Evolutionary conservation across 2,329 filamentous ascomycete genomes (phyloP), one percentile per base, ranked within the genome.

Genomic region (Phymatotrichopsis omnivora): DNA sequence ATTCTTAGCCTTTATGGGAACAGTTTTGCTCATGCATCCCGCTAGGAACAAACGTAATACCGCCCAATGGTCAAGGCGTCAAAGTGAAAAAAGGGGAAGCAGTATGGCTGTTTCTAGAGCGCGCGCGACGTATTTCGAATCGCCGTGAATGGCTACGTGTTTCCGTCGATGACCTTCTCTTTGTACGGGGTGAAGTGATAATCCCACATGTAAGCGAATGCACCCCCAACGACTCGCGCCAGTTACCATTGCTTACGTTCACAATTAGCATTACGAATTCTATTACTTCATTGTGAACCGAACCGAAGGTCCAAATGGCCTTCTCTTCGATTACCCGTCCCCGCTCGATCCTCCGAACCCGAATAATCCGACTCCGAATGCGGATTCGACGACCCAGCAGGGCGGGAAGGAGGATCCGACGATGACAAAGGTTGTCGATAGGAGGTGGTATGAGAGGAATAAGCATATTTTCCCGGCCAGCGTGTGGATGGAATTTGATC

Each of bases 391-490:
- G 35, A 47, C 38, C 17, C 47, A 45, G 22, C 16, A 35, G 4
- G 38, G 34, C 12, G 69, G 72, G 36, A 67, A 77, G 35, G 67
- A 65, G 29, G 87, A 96, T 57, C 78, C 87, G 1, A 74, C 74
- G 3, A 66, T 82, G 52, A 96, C 89, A 3, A 96, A 95, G 62
- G 87, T 98, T 3, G 89, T 98, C 3, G 89, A 98, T 67, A 75
- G 91, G 49, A 72, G 91, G 49, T 98, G 91, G 91, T 98, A 95
- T 63, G 86, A 95, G 68, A 76, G 80, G 60, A 95, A 96, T 63
- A 98, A 96, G 66, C 91, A 98, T 64, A 96, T 98, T 47, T 98
- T 89, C 62, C 91, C 91, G 0, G 89, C 89, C 16, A 96, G 85
- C 61, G 75, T 89, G 35, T 98, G 91, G 91, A 85, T 87, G 58